Conservation (phyloP, 108 stramenopile genomes). For the Seminavis robusta region DNA sequence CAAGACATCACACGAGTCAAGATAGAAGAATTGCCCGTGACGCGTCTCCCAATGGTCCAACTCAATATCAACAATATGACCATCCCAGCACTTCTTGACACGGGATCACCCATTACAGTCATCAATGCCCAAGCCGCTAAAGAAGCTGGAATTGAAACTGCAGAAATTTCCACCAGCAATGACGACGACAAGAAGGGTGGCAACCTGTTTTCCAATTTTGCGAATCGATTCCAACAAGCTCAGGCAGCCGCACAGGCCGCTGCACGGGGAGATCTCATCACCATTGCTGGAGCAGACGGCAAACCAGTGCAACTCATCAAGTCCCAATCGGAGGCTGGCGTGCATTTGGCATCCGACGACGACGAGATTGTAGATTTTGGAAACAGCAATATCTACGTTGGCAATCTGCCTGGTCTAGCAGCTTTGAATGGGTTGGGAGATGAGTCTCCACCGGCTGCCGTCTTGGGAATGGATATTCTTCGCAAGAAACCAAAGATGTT, state of each 20-base stretch:
- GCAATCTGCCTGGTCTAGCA: constrained; percentile 72
- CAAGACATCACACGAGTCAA: constrained; percentile 33
- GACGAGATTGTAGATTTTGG: constrained; percentile 28
- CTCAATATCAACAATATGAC: constrained; percentile 50
- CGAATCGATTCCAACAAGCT: constrained; percentile 44
- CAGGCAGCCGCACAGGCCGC: constrained; percentile 47
- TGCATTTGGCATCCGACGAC: constrained; percentile 12
- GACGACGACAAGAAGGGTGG: constrained; percentile 8
- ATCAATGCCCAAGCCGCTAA: constrained; percentile 63
- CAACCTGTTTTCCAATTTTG: constrained; percentile 56
- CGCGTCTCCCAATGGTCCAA: constrained; percentile 49
- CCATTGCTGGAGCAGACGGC: constrained; percentile 46
- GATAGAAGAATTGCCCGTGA: constrained; percentile 42
- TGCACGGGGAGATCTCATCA: constrained; percentile 48
- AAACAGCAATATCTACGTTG: constrained; percentile 42
- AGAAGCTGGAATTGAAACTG: constrained; percentile 49
- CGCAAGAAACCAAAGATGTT: constrained; percentile 43
- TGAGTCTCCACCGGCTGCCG: constrained; percentile 61
- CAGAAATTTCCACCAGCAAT: constrained; percentile 32
- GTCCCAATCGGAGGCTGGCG: constrained; percentile 16
- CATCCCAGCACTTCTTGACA: constrained; percentile 76
- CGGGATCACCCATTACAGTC: constrained; percentile 75
- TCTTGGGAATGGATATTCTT: constrained; percentile 78
- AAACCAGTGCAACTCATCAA: constrained; percentile 44
- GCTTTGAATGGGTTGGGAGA: constrained; percentile 64